Evolutionary conservation across 306 rosid genomes (phyloP).

Genomic region (Vigna angularis): DNA sequence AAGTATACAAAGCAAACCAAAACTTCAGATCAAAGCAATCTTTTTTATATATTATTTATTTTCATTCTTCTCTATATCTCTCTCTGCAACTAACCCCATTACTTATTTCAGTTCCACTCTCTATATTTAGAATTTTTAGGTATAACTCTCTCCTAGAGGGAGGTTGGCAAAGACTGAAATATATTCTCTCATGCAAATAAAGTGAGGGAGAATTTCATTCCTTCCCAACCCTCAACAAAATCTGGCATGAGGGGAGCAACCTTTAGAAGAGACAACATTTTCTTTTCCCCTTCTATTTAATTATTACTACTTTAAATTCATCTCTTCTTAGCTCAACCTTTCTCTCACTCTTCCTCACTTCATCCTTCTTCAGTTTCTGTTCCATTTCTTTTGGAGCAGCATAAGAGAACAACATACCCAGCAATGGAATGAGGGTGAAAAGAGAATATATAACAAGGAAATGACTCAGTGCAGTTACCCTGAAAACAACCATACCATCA

Average conservation of each 20-base stretch:
- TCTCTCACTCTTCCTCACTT: slow-evolving; percentile 38
- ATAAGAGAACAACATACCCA: slow-evolving; percentile 40
- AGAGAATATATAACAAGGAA: slow-evolving; percentile 44
- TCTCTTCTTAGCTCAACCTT: slow-evolving; percentile 40
- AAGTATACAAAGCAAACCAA: slow-evolving; percentile 52
- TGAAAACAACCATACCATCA: slow-evolving; percentile 47
- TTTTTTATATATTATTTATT: background rate
- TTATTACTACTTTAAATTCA: slow-evolving; percentile 44
- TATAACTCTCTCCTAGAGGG: slow-evolving; percentile 46
- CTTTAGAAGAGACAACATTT: slow-evolving; percentile 59
- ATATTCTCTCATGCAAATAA: slow-evolving; percentile 53
- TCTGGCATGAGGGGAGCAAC: slow-evolving; percentile 58
- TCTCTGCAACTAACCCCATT: slow-evolving; percentile 52
- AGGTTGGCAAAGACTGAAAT: slow-evolving; percentile 38
- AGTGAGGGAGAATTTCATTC: slow-evolving; percentile 65
- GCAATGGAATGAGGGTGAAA: slow-evolving; percentile 54
- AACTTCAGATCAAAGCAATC: slow-evolving; percentile 81
- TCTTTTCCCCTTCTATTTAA: slow-evolving; percentile 47
- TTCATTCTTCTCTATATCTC: slow-evolving; percentile 21
- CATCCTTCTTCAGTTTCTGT: slow-evolving; percentile 18
- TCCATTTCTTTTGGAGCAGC: slow-evolving; percentile 34
- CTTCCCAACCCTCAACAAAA: slow-evolving; percentile 58
- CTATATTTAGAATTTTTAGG: slow-evolving; percentile 48
- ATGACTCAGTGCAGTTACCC: slow-evolving; percentile 74
- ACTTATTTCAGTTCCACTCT: slow-evolving; percentile 44